Evolutionary conservation across 192 early-diverging fungal species (phyloP).

Genomic region (Coemansia sp.): DNA sequence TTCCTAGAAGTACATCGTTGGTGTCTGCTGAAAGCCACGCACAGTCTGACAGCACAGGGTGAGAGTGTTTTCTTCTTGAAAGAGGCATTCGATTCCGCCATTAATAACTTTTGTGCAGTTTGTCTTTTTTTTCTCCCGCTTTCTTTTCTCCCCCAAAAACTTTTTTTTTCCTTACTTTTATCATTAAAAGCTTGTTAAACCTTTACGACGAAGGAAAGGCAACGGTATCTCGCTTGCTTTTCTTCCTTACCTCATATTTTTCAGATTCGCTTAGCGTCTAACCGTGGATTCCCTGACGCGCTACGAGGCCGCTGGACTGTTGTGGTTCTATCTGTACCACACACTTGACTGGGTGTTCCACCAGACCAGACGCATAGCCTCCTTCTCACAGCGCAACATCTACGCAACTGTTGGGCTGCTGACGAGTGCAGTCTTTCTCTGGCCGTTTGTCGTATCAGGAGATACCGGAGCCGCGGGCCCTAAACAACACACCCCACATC

Average conservation of each 20-base stretch:
- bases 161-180: too few species aligned
- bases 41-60: not conserved
- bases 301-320: slow-evolving; percentile 44
- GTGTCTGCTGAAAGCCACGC: too few species aligned
- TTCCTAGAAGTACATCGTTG: too few species aligned
- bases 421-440: slow-evolving; percentile 7
- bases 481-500: not conserved
- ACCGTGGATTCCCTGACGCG: slow-evolving; percentile 10
- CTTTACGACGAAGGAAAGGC: too few species aligned
- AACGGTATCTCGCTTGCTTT: too few species aligned
- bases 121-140: not conserved
- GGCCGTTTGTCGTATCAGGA: not conserved
- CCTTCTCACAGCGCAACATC: slow-evolving; percentile 16
- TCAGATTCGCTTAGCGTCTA: too few species aligned
- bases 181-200: too few species aligned
- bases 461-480: not conserved
- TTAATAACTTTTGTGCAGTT: not conserved
- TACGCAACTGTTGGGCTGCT: slow-evolving; percentile 32
- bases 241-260: too few species aligned
- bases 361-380: slow-evolving; percentile 27
- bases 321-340: slow-evolving; percentile 55
- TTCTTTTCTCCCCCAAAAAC: not conserved
- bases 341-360: slow-evolving; percentile 44
- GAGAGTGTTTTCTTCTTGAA: not conserved
- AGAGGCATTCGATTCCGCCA: not conserved